Percentiles rank a stretch among this genome's conserved stretches.
phyloP scores from a whole-genome alignment of 2,329 filamentous ascomycete species.

The Hypoxylon sp. region DNA sequence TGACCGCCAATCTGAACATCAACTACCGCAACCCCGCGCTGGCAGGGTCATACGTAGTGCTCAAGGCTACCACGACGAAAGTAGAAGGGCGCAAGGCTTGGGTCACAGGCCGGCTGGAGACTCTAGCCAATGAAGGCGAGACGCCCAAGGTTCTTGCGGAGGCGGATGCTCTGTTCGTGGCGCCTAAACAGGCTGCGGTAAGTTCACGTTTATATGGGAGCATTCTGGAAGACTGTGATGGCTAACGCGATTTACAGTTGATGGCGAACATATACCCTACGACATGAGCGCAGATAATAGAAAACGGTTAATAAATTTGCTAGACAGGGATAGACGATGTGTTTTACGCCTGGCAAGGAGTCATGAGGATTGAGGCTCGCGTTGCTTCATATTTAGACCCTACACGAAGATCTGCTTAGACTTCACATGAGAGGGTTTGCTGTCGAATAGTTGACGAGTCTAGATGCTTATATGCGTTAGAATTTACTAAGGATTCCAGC shows the following conservation, averaged over 20 bases:
- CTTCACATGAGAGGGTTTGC: neutral
- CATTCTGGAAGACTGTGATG: neutral
- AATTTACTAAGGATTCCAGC: neutral
- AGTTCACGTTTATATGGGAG: slow-evolving; percentile 51
- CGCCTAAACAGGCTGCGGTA: slow-evolving; percentile 85
- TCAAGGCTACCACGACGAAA: slow-evolving; percentile 83
- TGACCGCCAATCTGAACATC: slow-evolving; percentile 87
- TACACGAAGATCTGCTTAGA: neutral
- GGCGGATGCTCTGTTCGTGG: slow-evolving; percentile 88
- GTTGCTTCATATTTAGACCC: slow-evolving; percentile 6
- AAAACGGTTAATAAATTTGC: slow-evolving; percentile 18
- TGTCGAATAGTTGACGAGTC: neutral
- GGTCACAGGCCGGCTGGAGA: slow-evolving; percentile 89
- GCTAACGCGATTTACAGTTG: slow-evolving; percentile 44
- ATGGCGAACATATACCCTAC: slow-evolving; percentile 56
- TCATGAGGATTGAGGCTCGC: slow-evolving; percentile 14
- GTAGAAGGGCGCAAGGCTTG: slow-evolving; percentile 95
- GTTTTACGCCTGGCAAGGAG: slow-evolving; percentile 26
- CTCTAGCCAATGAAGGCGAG: slow-evolving; percentile 73
- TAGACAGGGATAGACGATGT: slow-evolving; percentile 31
- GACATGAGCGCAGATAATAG: slow-evolving; percentile 37
- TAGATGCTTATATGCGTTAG: neutral
- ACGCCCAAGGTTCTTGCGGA: slow-evolving; percentile 78
- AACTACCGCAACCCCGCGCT: slow-evolving; percentile 86
- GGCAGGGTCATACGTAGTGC: slow-evolving; percentile 80